Evolutionary conservation across 2,329 filamentous ascomycete species (phyloP).

Genomic region (Penicillium sp.): DNA sequence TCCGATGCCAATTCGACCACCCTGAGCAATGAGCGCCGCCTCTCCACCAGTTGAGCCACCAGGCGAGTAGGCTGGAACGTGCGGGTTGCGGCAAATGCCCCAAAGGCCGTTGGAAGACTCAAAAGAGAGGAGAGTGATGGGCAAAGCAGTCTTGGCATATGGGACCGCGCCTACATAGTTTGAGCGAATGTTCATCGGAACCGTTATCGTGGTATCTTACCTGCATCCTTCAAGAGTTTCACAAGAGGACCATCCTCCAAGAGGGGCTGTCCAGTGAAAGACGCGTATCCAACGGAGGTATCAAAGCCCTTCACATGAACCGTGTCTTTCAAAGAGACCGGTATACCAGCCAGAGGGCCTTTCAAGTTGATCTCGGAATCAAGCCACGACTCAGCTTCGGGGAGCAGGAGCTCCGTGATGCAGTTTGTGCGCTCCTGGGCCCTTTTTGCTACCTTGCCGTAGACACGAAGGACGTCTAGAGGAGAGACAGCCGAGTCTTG

Average conservation of each 20-base stretch:
- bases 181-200: neutral
- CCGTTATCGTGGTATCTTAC: constrained; percentile 26
- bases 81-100: constrained; percentile 80
- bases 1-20: constrained; percentile 83
- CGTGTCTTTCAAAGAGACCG: constrained; percentile 77
- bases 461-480: constrained; percentile 75
- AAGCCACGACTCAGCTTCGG: constrained; percentile 73
- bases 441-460: constrained; percentile 80
- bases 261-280: constrained; percentile 67
- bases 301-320: constrained; percentile 83
- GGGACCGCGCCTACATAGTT: constrained; percentile 68
- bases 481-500: constrained; percentile 68
- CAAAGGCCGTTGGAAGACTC: constrained; percentile 80
- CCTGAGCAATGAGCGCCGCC: constrained; percentile 75
- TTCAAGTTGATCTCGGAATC: constrained; percentile 66
- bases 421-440: constrained; percentile 89
- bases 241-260: constrained; percentile 71
- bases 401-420: constrained; percentile 81
- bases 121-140: constrained; percentile 82
- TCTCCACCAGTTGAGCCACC: constrained; percentile 89
- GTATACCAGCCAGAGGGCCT: constrained; percentile 83
- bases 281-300: constrained; percentile 76
- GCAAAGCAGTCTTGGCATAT: constrained; percentile 90
- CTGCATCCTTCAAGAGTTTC: constrained; percentile 78
- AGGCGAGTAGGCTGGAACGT: constrained; percentile 79